Base-by-base conservation (phyloP, 495 filamentous ascomycete genomes). In the Penicillium macrosclerotiorum region DNA sequence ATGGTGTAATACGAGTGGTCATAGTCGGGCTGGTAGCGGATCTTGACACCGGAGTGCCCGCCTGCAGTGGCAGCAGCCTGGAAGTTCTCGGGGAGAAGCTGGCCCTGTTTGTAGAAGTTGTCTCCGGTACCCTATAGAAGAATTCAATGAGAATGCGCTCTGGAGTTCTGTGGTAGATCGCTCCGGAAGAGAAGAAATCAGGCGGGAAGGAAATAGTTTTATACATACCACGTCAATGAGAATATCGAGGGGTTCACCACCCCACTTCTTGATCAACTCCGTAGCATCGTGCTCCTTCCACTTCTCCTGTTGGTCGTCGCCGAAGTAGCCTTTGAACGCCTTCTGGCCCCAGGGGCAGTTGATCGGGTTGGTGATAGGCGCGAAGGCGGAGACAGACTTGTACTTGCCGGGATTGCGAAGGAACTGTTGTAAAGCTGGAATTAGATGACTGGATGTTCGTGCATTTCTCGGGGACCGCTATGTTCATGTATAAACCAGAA, bases 1-100 rank as follows among this genome's bases (percentile, higher is more conserved):
- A 98, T 92, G 57, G 93, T 95, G 67, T 78, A 96, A 64, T 98
- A 98, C 42, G 89, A 94, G 65, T 97, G 93, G 67, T 98, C 94
- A 62, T 98, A 98, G 39, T 82, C 90, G 60, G 89, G 59, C 70
- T 96, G 92, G 74, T 91, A 93, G 57, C 93, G 75, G 49, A 96
- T 62, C 35, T 79, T 78, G 18, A 85, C 78, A 29, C 81, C 79
- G 36, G 72, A 64, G 32, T 87, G 75, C 0, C 86, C 89, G 5
- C 77, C 75, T 51, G 85, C 83, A 62, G 83, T 79, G 14, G 83
- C 90, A 5, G 86, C 91, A 60, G 82, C 77, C 48, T 84, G 80
- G 49, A 98, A 85, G 64, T 96, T 96, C 78, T 98, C 94, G 2
- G 90, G 92, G 13, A 96, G 76, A 41, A 98, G 74, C 66, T 98